phyloP scores from a whole-genome alignment of 2,329 filamentous ascomycete species.

The Pestalotiopsis sp. region DNA sequence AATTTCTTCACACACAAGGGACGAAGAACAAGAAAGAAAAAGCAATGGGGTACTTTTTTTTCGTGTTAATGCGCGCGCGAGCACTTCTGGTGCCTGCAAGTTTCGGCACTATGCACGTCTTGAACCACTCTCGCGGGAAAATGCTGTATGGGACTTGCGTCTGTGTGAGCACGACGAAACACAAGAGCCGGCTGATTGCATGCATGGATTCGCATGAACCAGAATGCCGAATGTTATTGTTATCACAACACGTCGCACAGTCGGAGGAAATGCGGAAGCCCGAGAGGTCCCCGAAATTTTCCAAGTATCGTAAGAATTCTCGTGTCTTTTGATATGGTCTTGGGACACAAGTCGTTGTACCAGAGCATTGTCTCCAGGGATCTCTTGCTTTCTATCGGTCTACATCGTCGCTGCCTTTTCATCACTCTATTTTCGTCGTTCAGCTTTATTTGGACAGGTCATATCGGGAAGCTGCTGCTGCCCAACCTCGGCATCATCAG shows the following conservation, averaged over 20 bases:
- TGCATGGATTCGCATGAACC: not conserved
- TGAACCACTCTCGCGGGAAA: not conserved
- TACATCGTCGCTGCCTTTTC: too few species aligned
- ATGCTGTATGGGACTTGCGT: not conserved
- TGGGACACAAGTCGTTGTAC: too few species aligned
- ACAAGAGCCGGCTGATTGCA: not conserved
- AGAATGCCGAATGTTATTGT: not conserved
- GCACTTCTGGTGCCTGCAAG: not conserved
- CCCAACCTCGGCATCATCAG: too few species aligned
- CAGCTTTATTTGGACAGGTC: too few species aligned
- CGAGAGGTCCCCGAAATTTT: not conserved
- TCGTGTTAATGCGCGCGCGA: not conserved
- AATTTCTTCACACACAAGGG: not conserved
- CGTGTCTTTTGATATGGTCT: not conserved
- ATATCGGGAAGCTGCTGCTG: too few species aligned
- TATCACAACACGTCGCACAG: not conserved
- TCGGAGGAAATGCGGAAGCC: not conserved
- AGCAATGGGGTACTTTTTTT: not conserved
- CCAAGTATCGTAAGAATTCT: not conserved
- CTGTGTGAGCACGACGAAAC: not conserved
- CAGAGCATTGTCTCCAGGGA: too few species aligned
- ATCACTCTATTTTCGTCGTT: too few species aligned
- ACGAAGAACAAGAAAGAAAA: not conserved
- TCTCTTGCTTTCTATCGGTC: too few species aligned
- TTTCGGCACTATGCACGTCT: not conserved